A percentile compares a stretch with the other conserved stretches of the same genome.
Conservation (phyloP, 495 filamentous ascomycete genomes). For the Achaetomiella virescens region DNA sequence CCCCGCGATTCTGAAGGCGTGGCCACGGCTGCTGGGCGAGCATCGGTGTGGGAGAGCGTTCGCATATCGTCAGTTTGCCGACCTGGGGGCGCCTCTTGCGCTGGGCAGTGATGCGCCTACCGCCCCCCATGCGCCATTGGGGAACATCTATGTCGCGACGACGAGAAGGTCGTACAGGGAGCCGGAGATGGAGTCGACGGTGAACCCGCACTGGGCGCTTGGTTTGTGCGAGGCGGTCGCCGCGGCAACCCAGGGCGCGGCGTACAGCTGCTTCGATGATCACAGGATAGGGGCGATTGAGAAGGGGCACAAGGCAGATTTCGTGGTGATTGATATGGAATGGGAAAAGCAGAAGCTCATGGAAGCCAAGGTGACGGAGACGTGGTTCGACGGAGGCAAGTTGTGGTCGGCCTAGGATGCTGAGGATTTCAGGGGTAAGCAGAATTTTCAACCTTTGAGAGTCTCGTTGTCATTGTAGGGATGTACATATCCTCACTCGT, state of each 20-base stretch:
- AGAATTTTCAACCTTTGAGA: neutral
- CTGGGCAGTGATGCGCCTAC: slow-evolving; percentile 59
- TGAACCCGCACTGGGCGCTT: slow-evolving; percentile 50
- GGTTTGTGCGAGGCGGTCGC: slow-evolving; percentile 45
- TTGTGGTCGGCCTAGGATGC: slow-evolving; percentile 32
- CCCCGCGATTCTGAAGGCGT: slow-evolving; percentile 54
- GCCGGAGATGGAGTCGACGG: slow-evolving; percentile 38
- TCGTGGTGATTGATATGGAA: slow-evolving; percentile 53
- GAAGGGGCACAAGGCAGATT: slow-evolving; percentile 49
- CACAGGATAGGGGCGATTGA: slow-evolving; percentile 43
- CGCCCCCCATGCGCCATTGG: slow-evolving; percentile 49
- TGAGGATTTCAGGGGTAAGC: neutral
- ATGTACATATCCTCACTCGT: slow-evolving; percentile 7
- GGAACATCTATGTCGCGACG: slow-evolving; percentile 55
- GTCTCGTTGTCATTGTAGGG: neutral
- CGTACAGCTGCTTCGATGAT: slow-evolving; percentile 55
- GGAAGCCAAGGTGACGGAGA: slow-evolving; percentile 47
- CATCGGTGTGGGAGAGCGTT: slow-evolving; percentile 51
- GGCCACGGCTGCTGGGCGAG: slow-evolving; percentile 50
- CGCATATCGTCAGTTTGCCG: slow-evolving; percentile 54
- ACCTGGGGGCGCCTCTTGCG: slow-evolving; percentile 46
- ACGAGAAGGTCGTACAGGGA: slow-evolving; percentile 51
- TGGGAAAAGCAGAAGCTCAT: slow-evolving; percentile 47
- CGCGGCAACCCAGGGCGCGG: slow-evolving; percentile 52
- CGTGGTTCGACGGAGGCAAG: slow-evolving; percentile 49